Base-by-base conservation (phyloP, 2,329 filamentous ascomycete species). In the Dactylellina parvicollis region DNA sequence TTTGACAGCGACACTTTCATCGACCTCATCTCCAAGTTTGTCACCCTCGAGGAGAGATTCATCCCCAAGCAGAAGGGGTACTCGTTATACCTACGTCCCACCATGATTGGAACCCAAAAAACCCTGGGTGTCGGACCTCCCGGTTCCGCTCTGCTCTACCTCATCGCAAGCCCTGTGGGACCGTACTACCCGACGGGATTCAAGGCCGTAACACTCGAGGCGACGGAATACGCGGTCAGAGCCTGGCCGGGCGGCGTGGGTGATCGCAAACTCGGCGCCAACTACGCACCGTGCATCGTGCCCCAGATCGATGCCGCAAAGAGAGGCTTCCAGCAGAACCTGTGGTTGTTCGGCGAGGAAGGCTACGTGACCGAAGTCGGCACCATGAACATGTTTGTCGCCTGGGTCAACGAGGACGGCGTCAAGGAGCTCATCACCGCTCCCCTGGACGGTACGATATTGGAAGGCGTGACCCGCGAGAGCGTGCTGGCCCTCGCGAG, bases 201-300 rank as follows among this genome's bases (percentile, higher is more conserved):
- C 88, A 98, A 98, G 85, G 95, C 95, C 72, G 87, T 99, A 55
- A 93, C 91, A 0, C 86, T 99, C 61, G 95, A 98, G 84, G 95
- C 95, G 24, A 98, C 95, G 59, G 91, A 96, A 83, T 96, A 97
- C 81, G 94, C 94, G 62, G 92, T 97, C 75, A 92, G 95, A 77
- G 95, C 95, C 66, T 99, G 95, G 95, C 95, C 95, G 49, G 95
- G 95, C 73, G 95, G 95, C 80, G 94, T 97, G 30, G 95, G 95
- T 78, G 92, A 98, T 84, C 96, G 95, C 88, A 99, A 99, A 85
- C 88, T 99, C 32, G 95, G 95, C 75, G 95, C 94, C 79, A 99
- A 99, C 86, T 99, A 99, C 81, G 95, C 95, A n/a, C 95, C 95
- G 4, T 98, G 95, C 84, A 94, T 99, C 79, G 85, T 98, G n/a